phyloP scores from a whole-genome alignment of 371 early-diverging fungal species.

The Mortierella sp. region DNA sequence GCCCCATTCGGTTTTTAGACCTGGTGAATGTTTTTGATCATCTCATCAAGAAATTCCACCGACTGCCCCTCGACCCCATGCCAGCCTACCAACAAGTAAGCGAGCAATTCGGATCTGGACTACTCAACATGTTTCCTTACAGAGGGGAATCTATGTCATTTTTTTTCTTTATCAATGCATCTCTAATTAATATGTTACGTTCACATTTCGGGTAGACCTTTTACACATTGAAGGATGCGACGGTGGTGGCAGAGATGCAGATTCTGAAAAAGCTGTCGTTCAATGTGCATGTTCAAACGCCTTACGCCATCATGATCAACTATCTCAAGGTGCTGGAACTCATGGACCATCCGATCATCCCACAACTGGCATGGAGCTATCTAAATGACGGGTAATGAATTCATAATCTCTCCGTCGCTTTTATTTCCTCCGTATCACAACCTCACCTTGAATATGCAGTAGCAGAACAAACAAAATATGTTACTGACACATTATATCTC shows the following conservation, averaged over 20 bases:
- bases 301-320: slow-evolving; percentile 94
- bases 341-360: slow-evolving; percentile 77
- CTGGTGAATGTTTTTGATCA: slow-evolving; percentile 85
- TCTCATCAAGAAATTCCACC: slow-evolving; percentile 70
- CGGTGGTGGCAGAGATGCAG: slow-evolving; percentile 88
- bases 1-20: slow-evolving; percentile 79
- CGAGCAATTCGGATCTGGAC: not conserved
- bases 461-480: not conserved
- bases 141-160: not conserved
- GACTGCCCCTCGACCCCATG: slow-evolving; percentile 65
- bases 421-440: not conserved
- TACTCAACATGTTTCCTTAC: not conserved
- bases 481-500: not conserved
- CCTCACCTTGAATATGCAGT: not conserved
- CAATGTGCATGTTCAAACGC: slow-evolving; percentile 95
- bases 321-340: slow-evolving; percentile 89
- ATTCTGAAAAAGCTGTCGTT: slow-evolving; percentile 91
- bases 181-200: not conserved
- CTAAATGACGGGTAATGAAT: slow-evolving; percentile 84
- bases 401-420: not conserved
- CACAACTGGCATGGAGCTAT: slow-evolving; percentile 91
- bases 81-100: slow-evolving; percentile 73
- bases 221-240: slow-evolving; percentile 81
- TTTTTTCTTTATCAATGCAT: not conserved
- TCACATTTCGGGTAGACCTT: slow-evolving; percentile 61